Percentiles rank a stretch among this genome's conserved stretches.
Conservation (phyloP, 768 basidiomycete genomes). For the Podaxis pistillaris region DNA sequence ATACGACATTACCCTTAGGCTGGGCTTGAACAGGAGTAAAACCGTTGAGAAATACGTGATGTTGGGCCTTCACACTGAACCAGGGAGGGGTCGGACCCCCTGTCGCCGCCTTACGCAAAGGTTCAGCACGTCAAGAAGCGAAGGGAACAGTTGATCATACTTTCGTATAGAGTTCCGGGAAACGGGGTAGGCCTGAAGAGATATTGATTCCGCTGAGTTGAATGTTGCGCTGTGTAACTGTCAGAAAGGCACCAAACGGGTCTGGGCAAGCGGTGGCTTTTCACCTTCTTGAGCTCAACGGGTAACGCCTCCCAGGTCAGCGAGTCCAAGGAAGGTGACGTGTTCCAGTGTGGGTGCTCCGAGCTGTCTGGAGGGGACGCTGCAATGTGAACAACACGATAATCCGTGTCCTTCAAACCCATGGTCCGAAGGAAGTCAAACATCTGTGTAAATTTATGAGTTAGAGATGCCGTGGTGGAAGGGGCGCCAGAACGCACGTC, state of each 20-base stretch:
- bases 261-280: not conserved
- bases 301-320: conserved; percentile 63
- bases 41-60: conserved; percentile 47
- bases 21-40: conserved; percentile 36
- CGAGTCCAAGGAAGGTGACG: conserved; percentile 40
- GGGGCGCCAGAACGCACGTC: conserved; percentile 42
- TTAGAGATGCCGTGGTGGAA: not conserved
- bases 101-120: conserved; percentile 30
- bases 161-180: conserved; percentile 45
- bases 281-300: conserved; percentile 59
- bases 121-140: conserved; percentile 13
- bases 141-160: not conserved
- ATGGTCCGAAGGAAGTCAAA: conserved; percentile 37
- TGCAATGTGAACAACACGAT: conserved; percentile 62
- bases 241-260: not conserved
- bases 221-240: conserved; percentile 51
- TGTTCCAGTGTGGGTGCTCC: conserved; percentile 56
- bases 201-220: conserved; percentile 51
- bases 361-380: conserved; percentile 54
- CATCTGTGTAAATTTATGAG: conserved; percentile 25
- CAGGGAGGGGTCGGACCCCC: conserved; percentile 44
- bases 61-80: conserved; percentile 49
- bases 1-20: conserved; percentile 23
- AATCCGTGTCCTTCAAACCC: conserved; percentile 21
- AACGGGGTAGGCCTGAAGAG: conserved; percentile 39